Conservation (phyloP, 805 yeast species). For the Komagataella pastoris region DNA sequence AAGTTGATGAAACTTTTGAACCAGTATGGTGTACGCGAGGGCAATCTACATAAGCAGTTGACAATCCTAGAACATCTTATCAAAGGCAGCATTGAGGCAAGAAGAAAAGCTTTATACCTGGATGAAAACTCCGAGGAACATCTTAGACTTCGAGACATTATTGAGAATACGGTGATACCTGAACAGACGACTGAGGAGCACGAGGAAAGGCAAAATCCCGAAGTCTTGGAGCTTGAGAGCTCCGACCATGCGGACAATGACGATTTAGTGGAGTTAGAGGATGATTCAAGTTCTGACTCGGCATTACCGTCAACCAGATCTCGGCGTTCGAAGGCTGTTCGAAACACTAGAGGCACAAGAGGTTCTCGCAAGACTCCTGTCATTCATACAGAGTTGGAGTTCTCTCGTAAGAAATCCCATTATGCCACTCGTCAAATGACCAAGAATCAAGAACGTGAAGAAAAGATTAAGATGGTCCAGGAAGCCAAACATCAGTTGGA, state of each 20-base stretch:
- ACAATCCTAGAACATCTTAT: slow-evolving; percentile 37
- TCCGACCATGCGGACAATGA: slow-evolving; percentile 6
- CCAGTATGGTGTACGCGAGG: slow-evolving; percentile 65
- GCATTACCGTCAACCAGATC: slow-evolving; percentile 9
- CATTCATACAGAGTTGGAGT: background rate
- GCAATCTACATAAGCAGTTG: slow-evolving; percentile 49
- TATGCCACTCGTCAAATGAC: slow-evolving; percentile 10
- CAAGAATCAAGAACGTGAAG: slow-evolving; percentile 17
- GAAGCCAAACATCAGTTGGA: slow-evolving; percentile 16
- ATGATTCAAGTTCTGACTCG: background rate
- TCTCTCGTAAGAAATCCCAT: background rate
- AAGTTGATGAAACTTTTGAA: slow-evolving; percentile 52
- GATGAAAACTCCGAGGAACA: slow-evolving; percentile 30
- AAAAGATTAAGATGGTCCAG: slow-evolving; percentile 13
- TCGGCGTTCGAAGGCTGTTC: slow-evolving; percentile 15
- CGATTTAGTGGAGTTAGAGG: slow-evolving; percentile 1
- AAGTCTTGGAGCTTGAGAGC: background rate
- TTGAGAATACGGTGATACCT: slow-evolving; percentile 21
- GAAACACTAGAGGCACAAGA: background rate
- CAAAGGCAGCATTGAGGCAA: slow-evolving; percentile 38
- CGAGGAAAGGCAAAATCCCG: slow-evolving; percentile 9
- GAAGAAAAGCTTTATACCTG: slow-evolving; percentile 39
- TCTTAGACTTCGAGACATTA: slow-evolving; percentile 22
- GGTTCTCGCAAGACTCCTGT: background rate
- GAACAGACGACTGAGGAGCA: slow-evolving; percentile 13